phyloP scores from a whole-genome alignment of 257 asterid species.

The Solanum habrochaites region DNA sequence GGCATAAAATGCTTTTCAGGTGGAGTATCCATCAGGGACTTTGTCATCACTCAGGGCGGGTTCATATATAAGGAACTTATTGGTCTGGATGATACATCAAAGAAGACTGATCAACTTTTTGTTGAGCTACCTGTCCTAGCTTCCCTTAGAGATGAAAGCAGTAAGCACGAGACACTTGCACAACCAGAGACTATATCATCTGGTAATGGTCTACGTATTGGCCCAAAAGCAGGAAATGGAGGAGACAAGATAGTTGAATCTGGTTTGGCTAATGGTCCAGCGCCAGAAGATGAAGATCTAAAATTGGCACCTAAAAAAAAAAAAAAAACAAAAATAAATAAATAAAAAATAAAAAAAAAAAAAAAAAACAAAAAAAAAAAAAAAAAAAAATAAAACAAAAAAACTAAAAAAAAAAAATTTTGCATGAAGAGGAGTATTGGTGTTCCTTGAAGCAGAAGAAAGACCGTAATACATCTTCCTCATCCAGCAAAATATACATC shows the following conservation, averaged over 20 bases:
- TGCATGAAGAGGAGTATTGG: constrained; percentile 84
- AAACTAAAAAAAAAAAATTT: too few relatives aligned
- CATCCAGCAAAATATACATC: constrained; percentile 56
- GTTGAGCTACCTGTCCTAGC: constrained; percentile 48
- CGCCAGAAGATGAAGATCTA: constrained; percentile 54
- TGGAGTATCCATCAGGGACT: constrained; percentile 63
- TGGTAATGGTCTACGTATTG: constrained; percentile 44
- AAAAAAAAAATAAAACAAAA: too few relatives aligned
- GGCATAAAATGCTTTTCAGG: constrained; percentile 63
- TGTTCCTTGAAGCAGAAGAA: constrained; percentile 67
- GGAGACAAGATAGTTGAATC: constrained; percentile 16
- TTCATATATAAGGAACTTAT: constrained; percentile 73
- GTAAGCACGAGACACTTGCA: constrained; percentile 18
- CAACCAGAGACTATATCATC: constrained; percentile 22
- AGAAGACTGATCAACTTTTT: constrained; percentile 39
- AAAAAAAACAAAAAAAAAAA: too few relatives aligned
- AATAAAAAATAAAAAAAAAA: too few relatives aligned
- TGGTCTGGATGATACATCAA: constrained; percentile 81
- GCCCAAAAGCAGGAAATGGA: constrained; percentile 23
- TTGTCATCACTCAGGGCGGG: constrained; percentile 68
- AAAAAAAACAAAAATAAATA: too few relatives aligned
- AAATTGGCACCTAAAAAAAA: too few relatives aligned
- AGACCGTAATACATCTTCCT: constrained; percentile 33
- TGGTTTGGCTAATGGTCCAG: constrained; percentile 13
- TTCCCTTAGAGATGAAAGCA: constrained; percentile 58